phyloP scores from a whole-genome alignment of 768 basidiomycete species.

The Podaxis pistillaris region DNA sequence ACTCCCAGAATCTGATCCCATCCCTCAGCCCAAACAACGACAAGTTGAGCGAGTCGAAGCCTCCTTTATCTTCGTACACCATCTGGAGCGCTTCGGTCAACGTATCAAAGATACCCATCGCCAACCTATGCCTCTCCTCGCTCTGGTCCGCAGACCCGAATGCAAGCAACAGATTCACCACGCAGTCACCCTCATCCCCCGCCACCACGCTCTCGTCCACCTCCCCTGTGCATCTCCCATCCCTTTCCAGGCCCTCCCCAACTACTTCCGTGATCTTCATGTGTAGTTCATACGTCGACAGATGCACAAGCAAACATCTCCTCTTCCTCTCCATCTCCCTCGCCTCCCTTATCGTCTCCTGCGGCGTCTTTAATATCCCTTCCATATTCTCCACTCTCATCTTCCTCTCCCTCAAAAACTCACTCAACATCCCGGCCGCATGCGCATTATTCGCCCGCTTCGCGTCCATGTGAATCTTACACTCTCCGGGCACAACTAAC shows the following conservation, averaged over 20 bases:
- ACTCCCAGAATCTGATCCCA: slow-evolving; percentile 5
- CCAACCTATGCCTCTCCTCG: slow-evolving; percentile 8
- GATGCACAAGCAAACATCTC: slow-evolving; percentile 6
- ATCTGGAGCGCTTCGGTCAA: not conserved
- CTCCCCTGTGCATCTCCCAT: too few relatives aligned
- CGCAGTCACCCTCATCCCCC: not conserved
- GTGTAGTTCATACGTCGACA: not conserved
- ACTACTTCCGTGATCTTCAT: slow-evolving; percentile 3
- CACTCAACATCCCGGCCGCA: not conserved
- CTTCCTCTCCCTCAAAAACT: slow-evolving; percentile 9
- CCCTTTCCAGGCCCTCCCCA: not conserved
- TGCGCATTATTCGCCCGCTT: slow-evolving; percentile 12
- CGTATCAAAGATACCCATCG: slow-evolving; percentile 5
- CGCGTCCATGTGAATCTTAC: slow-evolving; percentile 3
- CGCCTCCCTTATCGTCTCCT: not conserved
- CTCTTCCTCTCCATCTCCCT: not conserved
- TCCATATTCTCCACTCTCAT: slow-evolving; percentile 11
- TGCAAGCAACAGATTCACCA: not conserved
- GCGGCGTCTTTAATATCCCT: slow-evolving; percentile 10
- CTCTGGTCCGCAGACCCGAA: slow-evolving; percentile 3
- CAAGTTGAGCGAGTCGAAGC: slow-evolving; percentile 9
- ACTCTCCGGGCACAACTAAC: slow-evolving; percentile 7
- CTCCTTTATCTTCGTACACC: slow-evolving; percentile 12
- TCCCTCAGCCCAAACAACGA: slow-evolving; percentile 5
- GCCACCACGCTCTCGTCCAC: not conserved